phyloP scores from a whole-genome alignment of 2,329 filamentous ascomycete genomes.

The Eutypella sp. region DNA sequence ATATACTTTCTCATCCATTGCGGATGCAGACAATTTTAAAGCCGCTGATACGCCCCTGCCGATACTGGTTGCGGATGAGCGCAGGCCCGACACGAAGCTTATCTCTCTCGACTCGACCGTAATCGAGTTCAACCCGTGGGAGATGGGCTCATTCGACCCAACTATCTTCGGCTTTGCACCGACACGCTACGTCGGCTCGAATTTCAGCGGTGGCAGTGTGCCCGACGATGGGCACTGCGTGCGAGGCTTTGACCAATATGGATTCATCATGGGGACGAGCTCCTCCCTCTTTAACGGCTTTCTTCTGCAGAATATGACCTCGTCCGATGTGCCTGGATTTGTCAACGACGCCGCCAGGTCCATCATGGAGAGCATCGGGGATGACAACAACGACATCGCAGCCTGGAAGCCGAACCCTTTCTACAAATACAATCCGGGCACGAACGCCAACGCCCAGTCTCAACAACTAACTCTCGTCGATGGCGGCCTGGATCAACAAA shows the following conservation, averaged over 20 bases:
- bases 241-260: slow-evolving; percentile 74
- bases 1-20: neutral
- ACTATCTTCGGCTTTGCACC: slow-evolving; percentile 68
- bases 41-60: slow-evolving; percentile 63
- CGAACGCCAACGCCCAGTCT: slow-evolving; percentile 51
- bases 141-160: slow-evolving; percentile 73
- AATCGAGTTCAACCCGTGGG: slow-evolving; percentile 74
- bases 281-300: slow-evolving; percentile 80
- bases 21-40: neutral
- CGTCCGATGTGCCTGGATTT: slow-evolving; percentile 38
- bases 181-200: slow-evolving; percentile 65
- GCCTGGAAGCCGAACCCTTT: slow-evolving; percentile 74
- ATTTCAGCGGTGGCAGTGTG: slow-evolving; percentile 60
- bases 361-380: slow-evolving; percentile 51
- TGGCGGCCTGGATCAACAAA: slow-evolving; percentile 72
- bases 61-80: slow-evolving; percentile 65
- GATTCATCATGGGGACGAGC: slow-evolving; percentile 81
- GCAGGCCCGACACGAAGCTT: slow-evolving; percentile 55
- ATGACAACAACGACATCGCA: slow-evolving; percentile 66
- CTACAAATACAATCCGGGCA: slow-evolving; percentile 54
- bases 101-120: slow-evolving; percentile 69
- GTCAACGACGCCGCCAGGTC: slow-evolving; percentile 46
- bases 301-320: slow-evolving; percentile 57
- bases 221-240: slow-evolving; percentile 57
- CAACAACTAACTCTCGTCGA: slow-evolving; percentile 66